phyloP scores from a whole-genome alignment of 2,329 filamentous ascomycete species.

The Diaporthe sp. region DNA sequence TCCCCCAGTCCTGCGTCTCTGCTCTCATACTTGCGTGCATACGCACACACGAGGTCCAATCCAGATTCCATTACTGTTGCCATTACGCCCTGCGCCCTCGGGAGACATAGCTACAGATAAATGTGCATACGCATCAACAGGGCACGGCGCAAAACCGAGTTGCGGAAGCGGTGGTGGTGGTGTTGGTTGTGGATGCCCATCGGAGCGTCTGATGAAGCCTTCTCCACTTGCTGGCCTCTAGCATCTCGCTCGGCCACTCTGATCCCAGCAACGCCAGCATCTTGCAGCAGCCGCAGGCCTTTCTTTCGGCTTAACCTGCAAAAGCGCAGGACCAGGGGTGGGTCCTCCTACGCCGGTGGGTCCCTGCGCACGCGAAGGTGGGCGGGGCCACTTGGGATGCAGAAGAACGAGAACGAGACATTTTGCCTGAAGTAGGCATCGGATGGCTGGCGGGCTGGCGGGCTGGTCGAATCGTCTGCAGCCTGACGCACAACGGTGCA shows the following conservation, averaged over 20 bases:
- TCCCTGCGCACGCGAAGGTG: constrained; percentile 40
- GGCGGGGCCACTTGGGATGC: constrained; percentile 37
- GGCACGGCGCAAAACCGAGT: constrained; percentile 37
- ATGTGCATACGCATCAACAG: constrained; percentile 27
- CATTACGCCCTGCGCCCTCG: constrained; percentile 20
- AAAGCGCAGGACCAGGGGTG: constrained; percentile 37
- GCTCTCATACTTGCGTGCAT: not conserved
- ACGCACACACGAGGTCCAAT: not conserved
- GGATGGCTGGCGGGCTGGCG: constrained; percentile 21
- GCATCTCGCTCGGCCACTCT: constrained; percentile 37
- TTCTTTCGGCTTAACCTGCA: constrained; percentile 42
- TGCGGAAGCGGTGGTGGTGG: constrained; percentile 37
- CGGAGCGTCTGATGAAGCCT: constrained; percentile 36
- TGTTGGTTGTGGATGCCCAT: constrained; percentile 35
- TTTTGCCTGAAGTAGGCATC: constrained; percentile 33
- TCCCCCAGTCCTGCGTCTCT: not conserved
- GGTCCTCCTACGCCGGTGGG: constrained; percentile 37
- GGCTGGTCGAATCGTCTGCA: constrained; percentile 33
- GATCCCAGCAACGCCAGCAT: constrained; percentile 39
- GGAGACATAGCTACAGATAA: not conserved
- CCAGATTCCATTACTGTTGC: constrained; percentile 30
- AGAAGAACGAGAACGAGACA: constrained; percentile 33
- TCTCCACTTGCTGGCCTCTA: constrained; percentile 39
- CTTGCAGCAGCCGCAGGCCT: constrained; percentile 39
- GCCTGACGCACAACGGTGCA: constrained; percentile 36